Evolutionary conservation across 164 flowering plant species (phyloP).

Genomic region (Piper longum): DNA sequence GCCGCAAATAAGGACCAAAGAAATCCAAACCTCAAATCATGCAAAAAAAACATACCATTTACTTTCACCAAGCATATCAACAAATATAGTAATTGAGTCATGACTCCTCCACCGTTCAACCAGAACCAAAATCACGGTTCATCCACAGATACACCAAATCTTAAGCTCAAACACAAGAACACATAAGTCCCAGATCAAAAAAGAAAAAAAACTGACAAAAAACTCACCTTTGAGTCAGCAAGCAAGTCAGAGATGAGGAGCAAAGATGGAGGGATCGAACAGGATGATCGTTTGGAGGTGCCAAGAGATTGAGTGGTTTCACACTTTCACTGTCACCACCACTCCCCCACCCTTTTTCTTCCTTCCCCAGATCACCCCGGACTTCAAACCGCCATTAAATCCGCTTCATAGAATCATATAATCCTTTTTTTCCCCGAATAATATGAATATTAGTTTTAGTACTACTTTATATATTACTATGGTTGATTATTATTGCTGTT

Average conservation of each 20-base stretch:
- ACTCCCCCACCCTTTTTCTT: neutral
- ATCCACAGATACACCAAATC: neutral
- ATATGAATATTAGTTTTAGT: no score
- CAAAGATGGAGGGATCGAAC: neutral
- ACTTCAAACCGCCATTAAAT: conserved; percentile 1
- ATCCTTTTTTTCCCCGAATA: neutral
- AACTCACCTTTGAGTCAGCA: neutral
- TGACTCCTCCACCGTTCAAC: neutral
- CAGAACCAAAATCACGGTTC: neutral
- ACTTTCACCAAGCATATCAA: no score
- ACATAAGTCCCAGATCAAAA: neutral
- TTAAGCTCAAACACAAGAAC: neutral
- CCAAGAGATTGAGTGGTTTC: no score
- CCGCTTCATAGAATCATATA: neutral
- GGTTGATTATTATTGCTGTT: no score
- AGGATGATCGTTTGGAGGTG: neutral
- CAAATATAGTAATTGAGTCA: no score
- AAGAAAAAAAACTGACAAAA: neutral
- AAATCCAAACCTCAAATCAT: neutral
- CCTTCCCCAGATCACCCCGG: neutral
- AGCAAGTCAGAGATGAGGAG: neutral
- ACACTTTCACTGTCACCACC: neutral
- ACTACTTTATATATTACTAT: no score
- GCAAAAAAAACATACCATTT: no score
- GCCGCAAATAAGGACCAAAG: neutral